Evolutionary conservation across 2,329 filamentous ascomycete species (phyloP), one percentile per base, ranked within the genome.

Genomic region (Nemania abortiva): DNA sequence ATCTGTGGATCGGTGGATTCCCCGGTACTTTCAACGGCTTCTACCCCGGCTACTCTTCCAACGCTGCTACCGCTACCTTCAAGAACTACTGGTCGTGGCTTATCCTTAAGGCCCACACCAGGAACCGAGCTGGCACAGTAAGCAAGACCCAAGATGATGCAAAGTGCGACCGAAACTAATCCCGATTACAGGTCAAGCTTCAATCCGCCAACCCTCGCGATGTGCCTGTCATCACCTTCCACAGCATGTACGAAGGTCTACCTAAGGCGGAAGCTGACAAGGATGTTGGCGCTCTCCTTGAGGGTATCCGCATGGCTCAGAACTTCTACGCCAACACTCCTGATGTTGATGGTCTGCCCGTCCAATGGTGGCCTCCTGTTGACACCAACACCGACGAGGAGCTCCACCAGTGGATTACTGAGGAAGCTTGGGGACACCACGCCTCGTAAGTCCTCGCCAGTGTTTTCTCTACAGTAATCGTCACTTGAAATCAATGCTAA

Each of bases 191-290:
- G 39, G 39, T 42, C 39, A 9, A 79, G 2, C 85, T 94, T 5
- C 82, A 82, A 15, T 90, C 88, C 0, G 80, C 85, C 0, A 86
- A 93, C 75, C 90, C 91, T 0, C 86, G 87, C 0, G 90, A 92
- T 63, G 81, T 84, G 2, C 91, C 91, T 0, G 77, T 86, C 6
- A 91, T 93, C 72, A 81, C 82, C 60, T 91, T 90, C 81, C 87
- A 89, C 77, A 90, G 85, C 78, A 90, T 88, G 78, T 83, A 85
- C 61, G 82, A 83, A 0, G 86, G 87, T 18, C 45, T 63, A 56
- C 37, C 65, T 22, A 80, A 76, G 22, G 81, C 84, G 20, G 85
- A 86, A 5, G 80, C 82, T 3, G 79, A 79, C 0, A 80, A 83
- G 37, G 84, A 88, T 54, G 74, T 87, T 9, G 84, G 88, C 54